Conservation (phyloP, 306 rosid genomes). For the Gynostemma pentaphyllum region DNA sequence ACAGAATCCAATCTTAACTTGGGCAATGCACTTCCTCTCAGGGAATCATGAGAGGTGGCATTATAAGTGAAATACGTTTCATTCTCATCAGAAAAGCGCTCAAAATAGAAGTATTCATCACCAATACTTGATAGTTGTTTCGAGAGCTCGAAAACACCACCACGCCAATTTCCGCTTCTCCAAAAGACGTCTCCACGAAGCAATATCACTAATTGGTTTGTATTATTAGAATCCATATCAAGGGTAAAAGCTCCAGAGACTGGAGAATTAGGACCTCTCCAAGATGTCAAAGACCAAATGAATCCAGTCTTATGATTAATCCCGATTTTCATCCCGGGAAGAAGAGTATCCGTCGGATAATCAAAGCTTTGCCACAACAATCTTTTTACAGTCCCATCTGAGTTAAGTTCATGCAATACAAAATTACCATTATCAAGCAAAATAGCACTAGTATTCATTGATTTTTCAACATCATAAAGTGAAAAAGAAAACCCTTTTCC, state of each 20-base stretch:
- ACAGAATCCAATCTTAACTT: not conserved
- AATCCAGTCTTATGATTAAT: constrained; percentile 8
- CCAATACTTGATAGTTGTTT: not conserved
- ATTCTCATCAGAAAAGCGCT: constrained; percentile 10
- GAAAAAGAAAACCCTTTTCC: not conserved
- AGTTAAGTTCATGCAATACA: constrained; percentile 6
- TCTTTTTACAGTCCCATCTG: not conserved
- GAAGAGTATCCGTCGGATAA: constrained; percentile 18
- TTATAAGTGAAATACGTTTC: constrained; percentile 14
- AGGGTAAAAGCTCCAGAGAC: not conserved
- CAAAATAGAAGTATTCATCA: not conserved
- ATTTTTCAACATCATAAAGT: not conserved
- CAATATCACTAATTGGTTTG: constrained; percentile 10
- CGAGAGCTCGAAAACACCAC: not conserved
- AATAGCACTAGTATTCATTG: not conserved
- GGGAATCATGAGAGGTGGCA: not conserved
- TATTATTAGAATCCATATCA: not conserved
- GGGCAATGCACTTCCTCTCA: not conserved
- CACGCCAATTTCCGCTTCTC: constrained; percentile 17
- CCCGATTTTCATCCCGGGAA: constrained; percentile 19
- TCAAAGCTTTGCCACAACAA: constrained; percentile 22
- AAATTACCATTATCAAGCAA: constrained; percentile 9
- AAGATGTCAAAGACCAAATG: constrained; percentile 17
- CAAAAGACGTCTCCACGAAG: not conserved
- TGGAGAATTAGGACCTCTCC: constrained; percentile 21